A percentile compares a stretch with the other conserved stretches of the same genome.
Evolutionary conservation across 1,139 yeast genomes (phyloP).

Genomic region (Magnusiomyces magnusii): DNA sequence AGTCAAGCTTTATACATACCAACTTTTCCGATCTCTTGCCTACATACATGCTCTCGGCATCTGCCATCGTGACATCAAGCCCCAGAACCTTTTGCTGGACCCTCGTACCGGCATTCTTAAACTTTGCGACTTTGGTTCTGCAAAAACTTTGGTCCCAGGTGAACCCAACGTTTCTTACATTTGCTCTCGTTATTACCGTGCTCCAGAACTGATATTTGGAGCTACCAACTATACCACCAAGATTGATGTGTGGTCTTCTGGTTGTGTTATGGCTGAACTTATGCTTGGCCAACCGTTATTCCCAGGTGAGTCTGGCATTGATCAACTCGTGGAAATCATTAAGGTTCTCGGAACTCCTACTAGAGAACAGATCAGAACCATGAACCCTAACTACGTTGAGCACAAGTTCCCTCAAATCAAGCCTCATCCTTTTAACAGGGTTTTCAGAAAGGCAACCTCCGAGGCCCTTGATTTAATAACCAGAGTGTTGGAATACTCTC

Average conservation of each 20-base stretch:
- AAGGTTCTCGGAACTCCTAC: conserved; percentile 95
- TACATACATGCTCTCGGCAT: conserved; percentile 87
- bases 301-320: conserved; percentile 97
- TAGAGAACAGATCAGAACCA: conserved; percentile 81
- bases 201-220: conserved; percentile 88
- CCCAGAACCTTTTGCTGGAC: conserved; percentile 86
- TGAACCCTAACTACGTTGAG: conserved; percentile 98
- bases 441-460: conserved; percentile 57
- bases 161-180: conserved; percentile 96
- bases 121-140: conserved; percentile 98
- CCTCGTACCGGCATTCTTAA: conserved; percentile 78
- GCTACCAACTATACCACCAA: conserved; percentile 93
- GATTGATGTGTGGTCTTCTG: conserved; percentile 97
- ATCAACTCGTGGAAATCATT: conserved; percentile 93
- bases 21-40: conserved; percentile 82
- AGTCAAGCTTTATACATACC: conserved; percentile 84
- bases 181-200: conserved; percentile 93
- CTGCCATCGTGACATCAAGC: conserved; percentile 96
- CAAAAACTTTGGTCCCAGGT: conserved; percentile 77
- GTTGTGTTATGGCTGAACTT: conserved; percentile 97
- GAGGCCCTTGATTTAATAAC: conserved; percentile 60
- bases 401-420: conserved; percentile 95
- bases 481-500: conserved; percentile 65
- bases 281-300: conserved; percentile 92
- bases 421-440: conserved; percentile 82